Base-by-base conservation (phyloP, 148 eudicot genomes). In the Amaranthus palmeri region DNA sequence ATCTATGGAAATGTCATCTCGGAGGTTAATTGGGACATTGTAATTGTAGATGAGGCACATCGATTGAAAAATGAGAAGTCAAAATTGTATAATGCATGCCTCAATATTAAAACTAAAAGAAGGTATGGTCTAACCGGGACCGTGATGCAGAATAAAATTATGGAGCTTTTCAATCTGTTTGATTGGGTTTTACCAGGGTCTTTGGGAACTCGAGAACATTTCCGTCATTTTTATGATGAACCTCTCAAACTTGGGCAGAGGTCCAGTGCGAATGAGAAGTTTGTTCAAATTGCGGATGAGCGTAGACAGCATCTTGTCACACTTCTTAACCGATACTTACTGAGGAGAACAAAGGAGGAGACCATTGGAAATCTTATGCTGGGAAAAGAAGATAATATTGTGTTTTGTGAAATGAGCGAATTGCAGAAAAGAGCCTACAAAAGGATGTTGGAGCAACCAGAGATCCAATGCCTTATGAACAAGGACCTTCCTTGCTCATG, bases 341-440 rank as follows among this genome's bases (percentile, higher is more conserved):
- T 95, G 50, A 89, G 98, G 79, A 91, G 98, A 81, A 95, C 98
- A 54, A 95, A 95, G 80, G 97, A 91, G 75, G 98, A 95, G 77
- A 95, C 98, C 2, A 86, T 95, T 66, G 98, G 98, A 70, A 93
- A 95, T 74, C 92, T 95, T 69, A 89, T 95, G 98, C 66, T 88
- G 90, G 98, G 98, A 48, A 95, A 95, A 84, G 98, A 95, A 85
- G 98, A 95, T 77, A 95, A 95, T 77, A 89, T 95, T 72, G 98
- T 95, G 43, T 95, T 95, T 77, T 95, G 98, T 84, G 93, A 90
- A 60, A 86, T 91, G 98, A 95, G 93, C 71, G 93, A 88, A 61
- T 55, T 92, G 77, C 97, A 95, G 77, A 95, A 91, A 74, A 85
- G 96, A 68, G 92, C 88, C 62, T 95, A 91, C 80, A 83, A 77